phyloP scores from a whole-genome alignment of 306 rosid species.

The Luffa acutangula region DNA sequence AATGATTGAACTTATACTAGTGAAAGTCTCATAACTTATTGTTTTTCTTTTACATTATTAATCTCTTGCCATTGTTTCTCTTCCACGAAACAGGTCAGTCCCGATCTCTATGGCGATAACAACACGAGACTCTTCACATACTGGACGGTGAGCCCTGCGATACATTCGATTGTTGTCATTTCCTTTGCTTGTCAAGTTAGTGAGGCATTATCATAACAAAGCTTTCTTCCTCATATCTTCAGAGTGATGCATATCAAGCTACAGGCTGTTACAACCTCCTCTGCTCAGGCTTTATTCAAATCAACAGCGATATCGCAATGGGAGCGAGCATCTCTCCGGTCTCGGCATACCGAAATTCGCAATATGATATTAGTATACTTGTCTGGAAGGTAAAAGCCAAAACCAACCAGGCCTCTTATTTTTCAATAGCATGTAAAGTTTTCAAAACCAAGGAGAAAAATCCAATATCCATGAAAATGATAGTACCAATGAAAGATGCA shows the following conservation, averaged over 20 bases:
- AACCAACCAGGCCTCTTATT: not conserved
- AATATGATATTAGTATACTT: slow-evolving; percentile 82
- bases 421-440: not conserved
- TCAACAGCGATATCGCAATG: slow-evolving; percentile 82
- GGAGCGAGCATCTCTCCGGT: slow-evolving; percentile 95
- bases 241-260: slow-evolving; percentile 99
- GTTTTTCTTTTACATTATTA: not conserved
- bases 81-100: slow-evolving; percentile 64
- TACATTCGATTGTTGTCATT: not conserved
- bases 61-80: not conserved
- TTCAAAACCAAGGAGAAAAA: not conserved
- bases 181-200: not conserved
- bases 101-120: slow-evolving; percentile 90
- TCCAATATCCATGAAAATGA: not conserved
- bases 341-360: slow-evolving; percentile 52
- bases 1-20: not conserved
- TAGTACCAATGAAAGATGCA: slow-evolving; percentile 3
- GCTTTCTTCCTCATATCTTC: not conserved
- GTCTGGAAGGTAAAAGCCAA: slow-evolving; percentile 86
- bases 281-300: slow-evolving; percentile 94
- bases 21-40: not conserved
- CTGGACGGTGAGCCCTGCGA: slow-evolving; percentile 70
- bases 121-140: slow-evolving; percentile 93
- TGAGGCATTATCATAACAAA: not conserved
- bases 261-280: slow-evolving; percentile 99